Conservation (phyloP, 2,329 filamentous ascomycete genomes). For the Purpureocillium takamizusanense region DNA sequence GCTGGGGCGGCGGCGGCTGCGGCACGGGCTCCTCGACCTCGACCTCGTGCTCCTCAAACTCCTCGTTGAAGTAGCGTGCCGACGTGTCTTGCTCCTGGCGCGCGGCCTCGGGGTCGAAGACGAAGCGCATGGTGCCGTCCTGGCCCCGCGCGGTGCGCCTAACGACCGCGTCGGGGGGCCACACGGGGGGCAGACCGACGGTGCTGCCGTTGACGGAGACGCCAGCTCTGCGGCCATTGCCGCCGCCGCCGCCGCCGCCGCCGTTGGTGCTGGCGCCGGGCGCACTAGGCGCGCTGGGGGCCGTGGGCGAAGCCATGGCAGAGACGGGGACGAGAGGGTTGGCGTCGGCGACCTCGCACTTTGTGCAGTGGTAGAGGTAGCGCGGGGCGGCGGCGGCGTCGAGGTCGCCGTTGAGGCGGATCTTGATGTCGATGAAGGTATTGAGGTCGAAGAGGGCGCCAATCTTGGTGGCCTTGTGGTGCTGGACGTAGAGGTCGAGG, state of each 20-base stretch:
- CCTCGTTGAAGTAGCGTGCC: constrained; percentile 58
- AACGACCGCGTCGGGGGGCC: constrained; percentile 23
- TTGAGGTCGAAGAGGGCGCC: constrained; percentile 66
- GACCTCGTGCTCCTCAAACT: constrained; percentile 68
- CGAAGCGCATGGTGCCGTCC: constrained; percentile 79
- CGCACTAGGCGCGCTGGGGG: too few relatives aligned
- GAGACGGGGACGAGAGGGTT: constrained; percentile 21
- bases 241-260: too few relatives aligned
- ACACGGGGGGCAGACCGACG: constrained; percentile 2
- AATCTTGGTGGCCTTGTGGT: constrained; percentile 64
- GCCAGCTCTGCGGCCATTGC: constrained; percentile 17
- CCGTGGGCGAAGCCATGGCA: constrained; percentile 4
- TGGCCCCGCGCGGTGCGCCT: constrained; percentile 29
- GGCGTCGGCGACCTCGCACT: constrained; percentile 33
- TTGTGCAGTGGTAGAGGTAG: constrained; percentile 51
- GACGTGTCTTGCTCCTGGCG: constrained; percentile 61
- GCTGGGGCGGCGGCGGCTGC: constrained; percentile 10
- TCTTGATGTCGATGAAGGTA: constrained; percentile 77
- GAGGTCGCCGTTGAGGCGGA: constrained; percentile 75
- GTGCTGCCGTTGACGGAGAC: constrained; percentile 16
- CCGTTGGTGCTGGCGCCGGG: too few relatives aligned
- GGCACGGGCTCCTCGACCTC: constrained; percentile 61
- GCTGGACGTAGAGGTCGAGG: constrained; percentile 85
- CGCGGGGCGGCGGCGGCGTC: constrained; percentile 53
- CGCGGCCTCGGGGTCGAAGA: constrained; percentile 73